Evolutionary conservation across 768 basidiomycete genomes (phyloP), one percentile per base, ranked within the genome.

Genomic region (Strobilomyces dryophilus): DNA sequence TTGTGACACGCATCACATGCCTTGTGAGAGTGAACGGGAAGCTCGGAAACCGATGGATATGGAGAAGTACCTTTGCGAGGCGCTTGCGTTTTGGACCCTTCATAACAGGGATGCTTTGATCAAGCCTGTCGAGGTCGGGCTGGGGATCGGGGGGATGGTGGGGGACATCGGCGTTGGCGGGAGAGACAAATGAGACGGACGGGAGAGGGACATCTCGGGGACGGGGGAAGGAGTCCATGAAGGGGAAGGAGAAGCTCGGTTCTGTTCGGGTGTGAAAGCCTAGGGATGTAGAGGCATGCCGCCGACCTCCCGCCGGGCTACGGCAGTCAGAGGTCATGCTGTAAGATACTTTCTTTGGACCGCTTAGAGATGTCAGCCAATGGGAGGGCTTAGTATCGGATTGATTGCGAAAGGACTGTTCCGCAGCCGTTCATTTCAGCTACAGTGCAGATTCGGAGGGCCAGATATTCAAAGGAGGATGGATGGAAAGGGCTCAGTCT

Each of bases 1-100:
- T 87, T 89, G 66, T 92, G 90, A 66, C 89, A 92, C 49, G 86
- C 84, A 69, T 89, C 86, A 70, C 89, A 91, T 45, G 89, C 79
- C 79, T 80, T 52, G 32, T n/a, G 45, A 45, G 31, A 10, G 51
- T 67, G 51, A 57, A 44, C 15, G 47, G 36, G 37, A 10, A 24
- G 49, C 14, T 29, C 39, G 36, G 50, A 46, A 45, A 41, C 24
- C 18, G 39, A 24, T 47, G 29, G 47, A 31, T 47, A 27, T 45
- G 35, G 24, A 37, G 20, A 57, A 68, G 41, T 44, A 76, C 79
- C 75, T 80, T 80, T 54, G 77, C 76, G 9, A 80, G 72, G 7
- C 79, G 77, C 55, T 80, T 80, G 41, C 79, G 74, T 61, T 81
- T 80, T n/a, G 73, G 74, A 37, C 74, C 75, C 55, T 78, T 80